These are phyloP conservation scores for Vitis rupestris DNA, from an alignment of 164 flowering plant species.

Conservation along the genomic window DNA sequence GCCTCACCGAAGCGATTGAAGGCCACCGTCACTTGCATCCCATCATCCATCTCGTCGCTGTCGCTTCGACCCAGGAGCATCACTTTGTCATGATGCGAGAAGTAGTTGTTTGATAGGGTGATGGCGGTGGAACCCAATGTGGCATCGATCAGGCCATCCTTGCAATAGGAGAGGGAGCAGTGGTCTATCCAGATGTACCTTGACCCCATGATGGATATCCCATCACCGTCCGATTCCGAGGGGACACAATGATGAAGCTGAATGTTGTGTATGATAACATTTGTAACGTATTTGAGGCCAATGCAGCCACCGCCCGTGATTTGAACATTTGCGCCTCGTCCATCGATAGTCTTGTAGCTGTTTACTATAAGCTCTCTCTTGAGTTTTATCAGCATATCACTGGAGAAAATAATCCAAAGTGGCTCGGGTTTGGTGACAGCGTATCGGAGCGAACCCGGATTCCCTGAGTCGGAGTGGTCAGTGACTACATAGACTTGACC, in stretches of 20 bases:
- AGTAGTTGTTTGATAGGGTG: conserved; percentile 32
- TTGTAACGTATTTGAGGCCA: conserved; percentile 36
- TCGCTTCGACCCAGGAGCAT: conserved; percentile 38
- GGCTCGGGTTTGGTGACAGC: conserved; percentile 72
- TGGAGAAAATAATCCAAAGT: conserved; percentile 69
- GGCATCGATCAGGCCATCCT: conserved; percentile 41
- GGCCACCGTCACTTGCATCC: conserved; percentile 35
- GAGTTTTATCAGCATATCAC: conserved; percentile 37
- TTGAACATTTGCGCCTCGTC: conserved; percentile 37
- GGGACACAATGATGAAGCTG: conserved; percentile 29
- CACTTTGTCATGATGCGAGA: conserved; percentile 40
- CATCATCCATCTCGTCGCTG: conserved; percentile 32
- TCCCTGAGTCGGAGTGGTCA: conserved; percentile 64
- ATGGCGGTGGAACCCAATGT: conserved; percentile 41
- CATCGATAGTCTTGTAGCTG: conserved; percentile 45
- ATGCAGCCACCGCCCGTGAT: conserved; percentile 42
- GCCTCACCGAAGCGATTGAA: conserved; percentile 22
- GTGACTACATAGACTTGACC: conserved; percentile 77
- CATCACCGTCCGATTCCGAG: conserved; percentile 48
- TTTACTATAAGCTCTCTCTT: conserved; percentile 39
- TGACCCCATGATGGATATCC: conserved; percentile 36
- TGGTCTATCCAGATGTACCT: conserved; percentile 43
- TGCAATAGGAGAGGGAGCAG: conserved; percentile 36
- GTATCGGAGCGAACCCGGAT: conserved; percentile 71
- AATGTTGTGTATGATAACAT: conserved; percentile 43